Evolutionary conservation across 495 filamentous ascomycete genomes (phyloP), one percentile per base, ranked within the genome.

Genomic region (Cetradonia linearis): DNA sequence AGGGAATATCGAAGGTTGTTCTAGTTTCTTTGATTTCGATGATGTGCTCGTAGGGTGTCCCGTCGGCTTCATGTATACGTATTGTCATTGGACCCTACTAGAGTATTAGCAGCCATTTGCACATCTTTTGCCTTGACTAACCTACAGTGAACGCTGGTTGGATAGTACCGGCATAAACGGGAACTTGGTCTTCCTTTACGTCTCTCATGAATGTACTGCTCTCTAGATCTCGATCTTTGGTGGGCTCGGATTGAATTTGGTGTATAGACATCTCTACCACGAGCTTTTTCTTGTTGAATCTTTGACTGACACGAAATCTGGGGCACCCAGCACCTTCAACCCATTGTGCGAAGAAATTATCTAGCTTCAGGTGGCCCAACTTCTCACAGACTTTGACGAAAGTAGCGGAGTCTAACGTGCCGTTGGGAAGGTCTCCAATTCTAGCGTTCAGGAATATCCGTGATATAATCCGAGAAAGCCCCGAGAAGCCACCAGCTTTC

Each of bases 31-130:
- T 90, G 69, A 99, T 94, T 58, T 95, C 87, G 30, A 96, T 88
- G 64, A 96, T 95, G 68, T 99, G 93, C 71, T 99, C 93, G 70
- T 99, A 99, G 25, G 93, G 93, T 3, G 94, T 97, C 18, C 93
- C 93, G 69, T 99, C 94, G 30, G 93, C 94, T 73, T 99, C 93
- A 74, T 99, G 93, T 62, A 99, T 96, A 49, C 94, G 82, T 65
- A 99, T 87, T 0, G 93, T 97, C 87, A 97, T 95, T 0, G 94
- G 92, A 1, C 91, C 91, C 70, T 72, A 31, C 16, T 33, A 16
- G 5, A 20, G 6, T 31, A 38, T 57, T 9, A 62, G 36, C 62
- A 47, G 20, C 49, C 13, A 56, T 23, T 27, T 25, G 42, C 42
- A 46, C 6, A 16, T 33, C n/a, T 40, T 3, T 13, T 6, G 6